These are phyloP conservation scores for Nemophila menziesii DNA, from an alignment of 257 asterid species.

Conservation along the genomic window DNA sequence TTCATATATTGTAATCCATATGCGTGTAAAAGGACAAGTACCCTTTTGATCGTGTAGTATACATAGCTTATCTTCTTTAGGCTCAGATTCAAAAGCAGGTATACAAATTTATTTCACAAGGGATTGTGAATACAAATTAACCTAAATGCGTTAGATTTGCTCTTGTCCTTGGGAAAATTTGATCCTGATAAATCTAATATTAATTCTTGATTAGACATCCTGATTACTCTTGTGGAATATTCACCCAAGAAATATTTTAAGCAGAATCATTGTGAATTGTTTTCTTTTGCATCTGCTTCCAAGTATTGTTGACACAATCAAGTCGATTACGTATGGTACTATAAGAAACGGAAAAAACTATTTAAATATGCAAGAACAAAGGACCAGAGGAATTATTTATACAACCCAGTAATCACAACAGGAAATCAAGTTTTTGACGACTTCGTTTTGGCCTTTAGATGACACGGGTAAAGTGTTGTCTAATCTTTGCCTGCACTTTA, in stretches of 20 bases:
- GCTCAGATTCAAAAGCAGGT: background rate
- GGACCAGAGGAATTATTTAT: no score
- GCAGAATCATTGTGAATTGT: slow-evolving; percentile 78
- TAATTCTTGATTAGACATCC: no score
- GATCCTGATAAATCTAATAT: slow-evolving; percentile 26
- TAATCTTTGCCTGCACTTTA: no score
- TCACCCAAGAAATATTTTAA: slow-evolving; percentile 39
- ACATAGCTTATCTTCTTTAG: slow-evolving; percentile 11
- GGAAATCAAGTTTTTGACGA: no score
- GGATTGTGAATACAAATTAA: slow-evolving; percentile 16
- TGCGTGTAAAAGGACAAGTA: slow-evolving; percentile 57
- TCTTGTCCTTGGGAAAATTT: slow-evolving; percentile 25
- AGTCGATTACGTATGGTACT: no score
- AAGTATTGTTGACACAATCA: no score
- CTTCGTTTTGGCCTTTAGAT: no score
- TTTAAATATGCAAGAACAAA: no score
- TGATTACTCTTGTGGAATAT: slow-evolving; percentile 18
- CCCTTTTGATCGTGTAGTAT: slow-evolving; percentile 36
- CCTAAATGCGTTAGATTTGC: slow-evolving; percentile 26
- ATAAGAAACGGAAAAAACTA: no score
- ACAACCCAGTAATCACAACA: no score
- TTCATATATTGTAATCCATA: slow-evolving; percentile 35
- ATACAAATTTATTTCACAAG: background rate
- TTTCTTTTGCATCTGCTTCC: no score
- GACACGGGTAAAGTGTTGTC: no score